Base-by-base conservation (phyloP, 768 basidiomycete genomes). In the Candolleomyces eurysporus region DNA sequence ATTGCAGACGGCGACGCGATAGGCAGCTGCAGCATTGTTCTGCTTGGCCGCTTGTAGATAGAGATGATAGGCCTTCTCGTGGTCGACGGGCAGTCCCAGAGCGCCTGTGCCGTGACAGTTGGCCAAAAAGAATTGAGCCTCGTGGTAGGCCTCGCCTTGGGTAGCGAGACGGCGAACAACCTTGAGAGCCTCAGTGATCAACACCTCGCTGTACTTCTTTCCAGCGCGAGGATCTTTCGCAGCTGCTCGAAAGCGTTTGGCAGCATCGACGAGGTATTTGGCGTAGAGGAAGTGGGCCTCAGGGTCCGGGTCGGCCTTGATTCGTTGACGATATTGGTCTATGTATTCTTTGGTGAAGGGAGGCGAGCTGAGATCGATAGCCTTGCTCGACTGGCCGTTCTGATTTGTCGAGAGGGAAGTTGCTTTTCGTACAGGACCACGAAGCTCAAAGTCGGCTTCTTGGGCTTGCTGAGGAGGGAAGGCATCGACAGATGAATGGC, bases 241-340 rank as follows among this genome's bases (percentile, higher is more conserved):
- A 31, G 84, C 80, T 10, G 81, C 76, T 17, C 92, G 86, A 64
- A 98, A 88, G 73, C 95, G 90, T 77, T 92, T 94, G 14, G 97
- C 97, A 32, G 97, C 97, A 68, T 98, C 97, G 71, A 99, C 95
- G 61, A 99, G 87, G 73, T 98, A 99, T 76, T 96, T 98, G n/a
- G 96, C 93, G 71, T 97, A 99, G 26, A 90, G 79, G 73, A 98
- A 98, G 72, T 98, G 97, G 26, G 96, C 93, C 73, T 98, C 97
- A 0, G 96, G 96, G 72, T 99, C 97, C 2, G 96, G 96, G 74
- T 99, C 97, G 31, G 86, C 90, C 75, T 98, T 98, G 78, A 99
- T 97, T 57, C 97, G 88, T 60, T 91, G 90, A 19, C 97, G 92
- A 76, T 99, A 99, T 71, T 97, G 90, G 70, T 99, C 97, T 66